Percentiles rank a stretch among this genome's conserved stretches.
phyloP scores from a whole-genome alignment of 2,329 filamentous ascomycete genomes.

The Tetracladium maxilliforme region DNA sequence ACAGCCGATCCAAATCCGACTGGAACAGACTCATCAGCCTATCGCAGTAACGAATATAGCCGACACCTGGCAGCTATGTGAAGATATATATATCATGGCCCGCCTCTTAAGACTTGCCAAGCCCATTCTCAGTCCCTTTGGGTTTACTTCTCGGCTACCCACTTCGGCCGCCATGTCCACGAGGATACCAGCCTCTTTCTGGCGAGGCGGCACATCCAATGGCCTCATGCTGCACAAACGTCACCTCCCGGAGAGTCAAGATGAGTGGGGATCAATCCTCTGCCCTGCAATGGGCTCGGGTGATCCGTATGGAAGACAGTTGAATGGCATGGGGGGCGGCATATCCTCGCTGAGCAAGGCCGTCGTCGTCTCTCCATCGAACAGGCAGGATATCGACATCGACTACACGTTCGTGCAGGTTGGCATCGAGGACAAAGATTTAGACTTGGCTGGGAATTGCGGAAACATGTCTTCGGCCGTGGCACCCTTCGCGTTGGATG shows the following conservation, averaged over 20 bases:
- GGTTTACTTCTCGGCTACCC: no score
- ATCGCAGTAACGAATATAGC: no score
- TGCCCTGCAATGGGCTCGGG: conserved; percentile 46
- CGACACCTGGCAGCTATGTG: no score
- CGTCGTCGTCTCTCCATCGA: conserved; percentile 43
- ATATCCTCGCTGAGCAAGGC: conserved; percentile 58
- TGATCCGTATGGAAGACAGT: conserved; percentile 52
- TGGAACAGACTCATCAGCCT: no score
- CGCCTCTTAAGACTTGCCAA: no score
- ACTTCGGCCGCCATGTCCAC: no score
- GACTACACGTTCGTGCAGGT: conserved; percentile 61
- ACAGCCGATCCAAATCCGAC: no score
- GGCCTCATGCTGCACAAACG: conserved; percentile 41
- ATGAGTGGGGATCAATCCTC: conserved; percentile 37
- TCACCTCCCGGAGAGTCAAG: conserved; percentile 30
- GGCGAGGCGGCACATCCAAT: conserved; percentile 56
- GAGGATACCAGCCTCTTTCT: conserved; percentile 45
- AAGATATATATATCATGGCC: no score
- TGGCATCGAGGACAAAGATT: conserved; percentile 41
- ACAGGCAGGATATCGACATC: conserved; percentile 35
- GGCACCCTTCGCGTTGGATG: conserved; percentile 50
- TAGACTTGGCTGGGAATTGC: conserved; percentile 59
- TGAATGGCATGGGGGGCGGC: conserved; percentile 58
- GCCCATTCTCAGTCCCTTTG: no score
- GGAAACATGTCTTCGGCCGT: conserved; percentile 60